Conservation (phyloP, 768 basidiomycete genomes). For the Zangia roseola region DNA sequence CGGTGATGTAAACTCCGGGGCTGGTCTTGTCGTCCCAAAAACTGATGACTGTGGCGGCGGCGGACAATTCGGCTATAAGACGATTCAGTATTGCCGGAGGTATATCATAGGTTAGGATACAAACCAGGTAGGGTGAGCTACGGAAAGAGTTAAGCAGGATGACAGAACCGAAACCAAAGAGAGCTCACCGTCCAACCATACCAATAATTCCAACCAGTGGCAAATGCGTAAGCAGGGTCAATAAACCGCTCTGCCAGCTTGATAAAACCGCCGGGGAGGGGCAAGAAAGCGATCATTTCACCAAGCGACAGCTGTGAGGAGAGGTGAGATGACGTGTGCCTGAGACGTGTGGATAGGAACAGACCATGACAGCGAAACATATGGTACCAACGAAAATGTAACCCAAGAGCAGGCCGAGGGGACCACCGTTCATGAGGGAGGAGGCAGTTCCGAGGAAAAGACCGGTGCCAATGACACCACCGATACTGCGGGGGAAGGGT, state of each 20-base stretch:
- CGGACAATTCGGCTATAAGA: slow-evolving; percentile 43
- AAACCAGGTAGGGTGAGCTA: slow-evolving; percentile 28
- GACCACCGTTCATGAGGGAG: slow-evolving; percentile 42
- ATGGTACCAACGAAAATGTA: slow-evolving; percentile 38
- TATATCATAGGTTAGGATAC: not conserved
- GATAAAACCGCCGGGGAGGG: slow-evolving; percentile 46
- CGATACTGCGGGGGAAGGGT: slow-evolving; percentile 17
- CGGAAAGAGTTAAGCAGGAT: not conserved
- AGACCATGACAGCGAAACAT: slow-evolving; percentile 40
- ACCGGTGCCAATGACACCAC: slow-evolving; percentile 43
- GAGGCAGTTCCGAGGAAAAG: slow-evolving; percentile 36
- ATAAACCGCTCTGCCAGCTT: slow-evolving; percentile 48
- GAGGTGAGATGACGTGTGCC: not conserved
- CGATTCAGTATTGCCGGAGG: slow-evolving; percentile 12
- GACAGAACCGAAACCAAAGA: not conserved
- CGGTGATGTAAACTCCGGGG: slow-evolving; percentile 50
- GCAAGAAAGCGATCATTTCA: slow-evolving; percentile 47
- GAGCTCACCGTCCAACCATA: slow-evolving; percentile 35
- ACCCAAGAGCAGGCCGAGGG: slow-evolving; percentile 45
- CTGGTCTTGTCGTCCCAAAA: slow-evolving; percentile 43
- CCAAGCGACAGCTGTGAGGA: slow-evolving; percentile 34
- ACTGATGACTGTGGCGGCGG: slow-evolving; percentile 49
- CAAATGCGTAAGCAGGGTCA: slow-evolving; percentile 44
- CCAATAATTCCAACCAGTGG: slow-evolving; percentile 44
- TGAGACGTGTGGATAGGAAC: not conserved